Conservation (phyloP, 441 rosid genomes). For the Gossypium gossypioides region DNA sequence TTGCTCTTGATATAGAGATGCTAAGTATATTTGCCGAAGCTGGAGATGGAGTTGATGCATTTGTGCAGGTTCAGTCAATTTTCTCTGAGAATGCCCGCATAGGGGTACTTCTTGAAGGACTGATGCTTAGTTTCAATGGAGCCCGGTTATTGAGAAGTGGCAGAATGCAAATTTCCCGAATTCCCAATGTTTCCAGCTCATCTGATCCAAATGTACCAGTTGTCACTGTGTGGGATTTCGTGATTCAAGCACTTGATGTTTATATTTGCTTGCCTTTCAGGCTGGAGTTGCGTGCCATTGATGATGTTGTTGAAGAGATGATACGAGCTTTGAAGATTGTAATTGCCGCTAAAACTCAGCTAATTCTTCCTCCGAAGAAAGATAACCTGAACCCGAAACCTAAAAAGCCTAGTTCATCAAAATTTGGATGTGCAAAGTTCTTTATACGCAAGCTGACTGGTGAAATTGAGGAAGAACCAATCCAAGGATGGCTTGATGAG, state of each 20-base stretch:
- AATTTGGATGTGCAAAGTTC: slow-evolving; percentile 69
- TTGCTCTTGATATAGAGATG: slow-evolving; percentile 89
- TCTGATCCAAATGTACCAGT: slow-evolving; percentile 32
- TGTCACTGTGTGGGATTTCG: slow-evolving; percentile 78
- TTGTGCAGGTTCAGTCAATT: slow-evolving; percentile 83
- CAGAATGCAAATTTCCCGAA: slow-evolving; percentile 89
- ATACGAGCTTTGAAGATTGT: slow-evolving; percentile 76
- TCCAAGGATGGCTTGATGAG: slow-evolving; percentile 99
- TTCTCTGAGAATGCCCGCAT: slow-evolving; percentile 97
- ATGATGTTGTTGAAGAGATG: slow-evolving; percentile 95
- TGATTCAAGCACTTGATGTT: slow-evolving; percentile 86
- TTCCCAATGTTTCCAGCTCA: slow-evolving; percentile 60
- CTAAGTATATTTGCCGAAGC: slow-evolving; percentile 69
- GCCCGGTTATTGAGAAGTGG: slow-evolving; percentile 70
- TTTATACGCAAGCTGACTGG: slow-evolving; percentile 63
- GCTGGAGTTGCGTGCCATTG: slow-evolving; percentile 94
- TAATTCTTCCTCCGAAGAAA: slow-evolving; percentile 47
- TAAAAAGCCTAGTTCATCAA: slow-evolving; percentile 57
- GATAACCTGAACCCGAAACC: slow-evolving; percentile 61
- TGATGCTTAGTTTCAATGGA: slow-evolving; percentile 65
- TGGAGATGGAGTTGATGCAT: slow-evolving; percentile 90
- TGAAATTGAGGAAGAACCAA: slow-evolving; percentile 97
- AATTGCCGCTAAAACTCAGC: slow-evolving; percentile 55
- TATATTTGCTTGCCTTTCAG: slow-evolving; percentile 87
- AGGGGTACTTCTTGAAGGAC: slow-evolving; percentile 96